Conservation (phyloP, 2,329 filamentous ascomycete genomes). For the Sporothrix euskadiensis region DNA sequence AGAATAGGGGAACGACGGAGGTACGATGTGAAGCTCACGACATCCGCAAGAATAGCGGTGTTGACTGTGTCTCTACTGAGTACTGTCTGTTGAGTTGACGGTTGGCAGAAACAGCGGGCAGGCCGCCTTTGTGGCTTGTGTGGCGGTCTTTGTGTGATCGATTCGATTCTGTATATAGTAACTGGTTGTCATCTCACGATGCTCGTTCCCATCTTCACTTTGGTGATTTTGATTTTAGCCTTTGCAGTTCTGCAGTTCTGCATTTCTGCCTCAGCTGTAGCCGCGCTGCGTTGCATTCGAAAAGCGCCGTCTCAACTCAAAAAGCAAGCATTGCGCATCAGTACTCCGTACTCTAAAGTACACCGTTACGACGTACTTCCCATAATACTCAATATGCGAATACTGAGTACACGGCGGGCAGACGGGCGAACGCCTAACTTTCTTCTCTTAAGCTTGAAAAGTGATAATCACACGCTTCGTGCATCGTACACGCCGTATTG, state of each 20-base stretch:
- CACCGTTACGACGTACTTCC: background rate
- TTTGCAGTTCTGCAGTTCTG: background rate
- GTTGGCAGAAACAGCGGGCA: background rate
- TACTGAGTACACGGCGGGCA: background rate
- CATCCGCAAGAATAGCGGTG: background rate
- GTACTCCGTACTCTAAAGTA: too few species aligned
- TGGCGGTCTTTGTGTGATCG: background rate
- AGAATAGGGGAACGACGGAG: background rate
- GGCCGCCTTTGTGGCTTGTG: background rate
- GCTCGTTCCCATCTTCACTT: background rate
- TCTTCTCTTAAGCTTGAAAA: background rate
- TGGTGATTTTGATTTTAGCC: background rate
- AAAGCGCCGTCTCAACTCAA: background rate
- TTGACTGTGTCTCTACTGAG: background rate
- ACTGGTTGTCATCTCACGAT: background rate
- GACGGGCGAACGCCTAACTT: background rate
- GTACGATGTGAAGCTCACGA: background rate
- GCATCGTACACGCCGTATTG: constrained; percentile 9
- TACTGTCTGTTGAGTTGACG: background rate
- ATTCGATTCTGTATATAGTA: background rate
- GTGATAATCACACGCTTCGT: background rate
- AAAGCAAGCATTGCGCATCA: background rate
- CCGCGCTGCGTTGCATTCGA: background rate
- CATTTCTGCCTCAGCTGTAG: background rate
- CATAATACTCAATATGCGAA: too few species aligned